Evolutionary conservation across 192 early-diverging fungal genomes (phyloP), one percentile per base, ranked within the genome.

Genomic region (Umbelopsis ramanniana): DNA sequence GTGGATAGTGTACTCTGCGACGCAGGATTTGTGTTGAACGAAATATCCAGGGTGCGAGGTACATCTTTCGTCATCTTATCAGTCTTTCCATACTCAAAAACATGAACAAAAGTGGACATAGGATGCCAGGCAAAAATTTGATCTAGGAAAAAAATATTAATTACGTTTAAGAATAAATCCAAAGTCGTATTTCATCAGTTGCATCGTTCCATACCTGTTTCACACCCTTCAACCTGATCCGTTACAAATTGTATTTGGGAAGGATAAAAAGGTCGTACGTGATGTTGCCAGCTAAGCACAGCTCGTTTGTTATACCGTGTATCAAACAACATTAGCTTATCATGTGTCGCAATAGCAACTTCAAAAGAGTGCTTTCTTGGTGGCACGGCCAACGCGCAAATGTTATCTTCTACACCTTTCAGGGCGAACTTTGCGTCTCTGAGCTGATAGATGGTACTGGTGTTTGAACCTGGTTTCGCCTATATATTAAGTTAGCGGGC

Each of bases 361-460:
- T 63, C 57, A 17, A 35, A 63, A 17, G 57, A 37, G 19, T 63
- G 57, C 17, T 38, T 33, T 14, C 15, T 63, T 19, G 57, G 33
- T 19, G 57, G 57, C 15, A 63, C 57, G 11, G 57, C 57, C 17
- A 63, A 37, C 17, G 57, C 57, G 7, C 57, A 63, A 11, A 63
- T 63, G 2, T 63, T 63, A 26, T 63, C 29, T 19, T 33, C 57
- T 2, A 63, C 5, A 37, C 33, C 4, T 17, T 33, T 63, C 33
- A 19, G 6, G 1, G 15, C 15, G 15, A 3, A 8, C 48, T 6
- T 6, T 17, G 48, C 6, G 5, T 50, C n/a, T 50, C 48, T 50
- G 19, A 50, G 15, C 5, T 50, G 15, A 6, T 29, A 63, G 33
- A 63, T 63, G 3, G 17, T 0, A 17, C 57, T 29, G 2, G 57